Conservation (phyloP, 495 filamentous ascomycete genomes). For the Xeromyces bisporus region DNA sequence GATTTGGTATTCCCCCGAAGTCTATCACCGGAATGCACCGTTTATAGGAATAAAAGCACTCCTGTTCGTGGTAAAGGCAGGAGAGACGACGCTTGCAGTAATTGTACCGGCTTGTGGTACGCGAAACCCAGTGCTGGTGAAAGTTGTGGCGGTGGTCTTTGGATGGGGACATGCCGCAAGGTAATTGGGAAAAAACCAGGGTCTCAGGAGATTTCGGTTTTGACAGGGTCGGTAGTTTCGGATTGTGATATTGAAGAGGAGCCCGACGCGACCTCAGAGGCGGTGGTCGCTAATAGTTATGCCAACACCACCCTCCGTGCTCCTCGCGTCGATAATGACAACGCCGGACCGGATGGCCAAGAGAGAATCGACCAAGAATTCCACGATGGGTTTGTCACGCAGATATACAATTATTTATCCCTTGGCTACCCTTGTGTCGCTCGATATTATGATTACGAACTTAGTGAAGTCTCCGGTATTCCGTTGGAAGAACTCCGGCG, state of each 20-base stretch:
- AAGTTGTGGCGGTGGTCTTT: conserved; percentile 37
- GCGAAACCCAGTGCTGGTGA: conserved; percentile 10
- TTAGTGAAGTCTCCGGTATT: conserved; percentile 60
- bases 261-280: too few relatives aligned
- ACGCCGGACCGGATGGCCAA: conserved; percentile 16
- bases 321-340: too few relatives aligned
- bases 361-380: conserved; percentile 49
- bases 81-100: conserved; percentile 22
- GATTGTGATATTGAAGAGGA: conserved; percentile 7
- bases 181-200: conserved; percentile 1
- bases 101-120: conserved; percentile 28
- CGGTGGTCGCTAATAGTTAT: too few relatives aligned
- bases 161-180: conserved; percentile 43
- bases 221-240: conserved; percentile 13
- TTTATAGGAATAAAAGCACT: conserved; percentile 47
- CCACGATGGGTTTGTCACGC: conserved; percentile 70
- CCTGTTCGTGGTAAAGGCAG: conserved; percentile 15
- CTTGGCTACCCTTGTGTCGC: conserved; percentile 78
- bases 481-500: conserved; percentile 44
- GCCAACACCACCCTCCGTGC: too few relatives aligned
- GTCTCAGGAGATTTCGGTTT: not conserved
- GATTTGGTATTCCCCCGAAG: conserved; percentile 64
- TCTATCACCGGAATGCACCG: conserved; percentile 60
- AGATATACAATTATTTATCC: conserved; percentile 91
- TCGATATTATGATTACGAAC: conserved; percentile 63